Base-by-base conservation (phyloP, 2,329 filamentous ascomycete species). In the Penicillium brasilianum region DNA sequence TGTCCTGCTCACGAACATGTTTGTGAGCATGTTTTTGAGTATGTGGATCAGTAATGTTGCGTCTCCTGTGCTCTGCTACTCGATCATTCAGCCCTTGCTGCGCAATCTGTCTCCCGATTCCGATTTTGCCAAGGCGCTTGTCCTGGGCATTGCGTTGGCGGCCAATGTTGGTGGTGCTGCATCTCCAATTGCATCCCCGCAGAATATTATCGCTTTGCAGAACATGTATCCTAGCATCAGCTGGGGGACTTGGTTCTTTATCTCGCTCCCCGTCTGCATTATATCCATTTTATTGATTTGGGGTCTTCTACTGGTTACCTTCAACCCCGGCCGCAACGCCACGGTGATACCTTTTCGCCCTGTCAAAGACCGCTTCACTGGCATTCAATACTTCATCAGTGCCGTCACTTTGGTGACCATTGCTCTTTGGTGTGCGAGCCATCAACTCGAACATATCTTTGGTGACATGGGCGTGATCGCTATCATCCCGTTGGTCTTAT, bases 11-110 rank as follows among this genome's bases (percentile, higher is more conserved):
- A 95, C 94, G 57, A 97, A 94, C 80, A 99, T 99, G 95, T 93
- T 97, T 70, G 95, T 99, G 44, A 93, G 94, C 58, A 96, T 95
- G 72, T 96, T 99, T 76, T 90, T 96, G 9, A 97, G 93, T 70
- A 99, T 99, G 95, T 92, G 96, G 84, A 98, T 99, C 72, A 97
- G 93, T 79, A 99, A 99, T 69, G 96, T 99, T 30, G 95, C 95
- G 1, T 94, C 96, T 1, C 95, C 95, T 0, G 95, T 99, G 10
- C 85, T 99, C 39, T 99, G 95, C 82, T 98, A 96, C 77, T 96
- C 93, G 20, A 97, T 99, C 71, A 96, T 99, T 62, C 93, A 94
- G 88, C 95, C 96, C 3, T 93, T 99, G 81, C 85, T 99, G 30
- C 92, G 95, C 62, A 99, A 97, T 64, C 85, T 99, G 36, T 91